Percentiles rank a stretch among this genome's conserved stretches.
Evolutionary conservation across 768 basidiomycete genomes (phyloP).

Genomic region (Russula olivacea): DNA sequence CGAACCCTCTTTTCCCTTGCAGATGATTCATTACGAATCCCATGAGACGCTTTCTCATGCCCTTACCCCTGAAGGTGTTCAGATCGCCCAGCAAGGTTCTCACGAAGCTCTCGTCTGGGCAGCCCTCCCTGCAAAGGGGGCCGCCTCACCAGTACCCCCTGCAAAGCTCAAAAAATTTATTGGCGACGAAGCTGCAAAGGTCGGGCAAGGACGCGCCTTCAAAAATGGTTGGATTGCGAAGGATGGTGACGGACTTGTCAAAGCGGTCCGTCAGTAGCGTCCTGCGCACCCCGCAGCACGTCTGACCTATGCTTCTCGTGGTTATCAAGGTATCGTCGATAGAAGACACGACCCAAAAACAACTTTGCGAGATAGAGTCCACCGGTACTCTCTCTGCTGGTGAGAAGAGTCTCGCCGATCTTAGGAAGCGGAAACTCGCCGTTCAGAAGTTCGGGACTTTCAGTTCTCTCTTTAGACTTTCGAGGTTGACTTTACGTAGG

Average conservation of each 20-base stretch:
- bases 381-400: conserved; percentile 68
- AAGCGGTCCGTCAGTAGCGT: conserved; percentile 56
- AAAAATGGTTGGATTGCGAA: conserved; percentile 96
- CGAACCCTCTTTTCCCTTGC: conserved; percentile 6
- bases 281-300: conserved; percentile 13
- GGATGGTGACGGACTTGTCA: conserved; percentile 81
- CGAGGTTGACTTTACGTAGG: conserved; percentile 38
- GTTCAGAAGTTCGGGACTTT: conserved; percentile 56
- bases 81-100: conserved; percentile 76
- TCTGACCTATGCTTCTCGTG: conserved; percentile 11
- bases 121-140: conserved; percentile 66
- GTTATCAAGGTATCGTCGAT: conserved; percentile 53
- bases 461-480: background rate
- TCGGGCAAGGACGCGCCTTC: conserved; percentile 94
- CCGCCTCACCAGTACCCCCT: conserved; percentile 58
- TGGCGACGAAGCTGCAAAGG: conserved; percentile 84
- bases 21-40: conserved; percentile 83
- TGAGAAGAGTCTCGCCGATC: conserved; percentile 78
- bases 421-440: conserved; percentile 88
- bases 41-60: conserved; percentile 70
- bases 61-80: conserved; percentile 76
- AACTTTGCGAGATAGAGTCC: conserved; percentile 65
- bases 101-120: conserved; percentile 96
- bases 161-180: conserved; percentile 67
- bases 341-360: conserved; percentile 65